Evolutionary conservation across 2,329 filamentous ascomycete species (phyloP), one percentile per base, ranked within the genome.

Genomic region (Mycogone perniciosa): DNA sequence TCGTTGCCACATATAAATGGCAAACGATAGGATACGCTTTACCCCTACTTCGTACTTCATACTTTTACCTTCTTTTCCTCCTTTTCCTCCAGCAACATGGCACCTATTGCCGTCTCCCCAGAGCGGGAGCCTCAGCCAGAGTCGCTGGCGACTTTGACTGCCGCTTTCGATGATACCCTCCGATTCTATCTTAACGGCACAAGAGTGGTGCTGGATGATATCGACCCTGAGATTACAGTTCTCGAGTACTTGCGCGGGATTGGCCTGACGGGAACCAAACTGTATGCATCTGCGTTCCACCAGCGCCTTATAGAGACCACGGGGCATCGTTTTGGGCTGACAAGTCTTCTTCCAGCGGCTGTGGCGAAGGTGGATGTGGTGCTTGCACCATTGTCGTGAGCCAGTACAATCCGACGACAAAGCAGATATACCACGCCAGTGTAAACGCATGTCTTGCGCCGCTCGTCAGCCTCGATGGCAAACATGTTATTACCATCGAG

Each of bases 401-500:
- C 56, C 91, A 97, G 67, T 85, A 86, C 64, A 97, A 97, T 64
- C 90, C 90, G 1, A 95, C 89, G 4, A 96, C 91, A 5, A 88
- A 88, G 62, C 81, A 88, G 66, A 88, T 97, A 60, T 97, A 97
- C 64, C 92, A 99, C 75, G 93, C 93, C 51, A 95, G 89, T 48
- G 89, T 97, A 53, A 99, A 99, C 66, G 93, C 93, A 39, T 99
- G 93, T 66, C 76, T 99, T 47, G 92, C 93, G 8, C 93, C 93
- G 6, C 77, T 99, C 43, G 88, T 90, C 58, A 95, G 90, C 62
- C 81, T 97, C 40, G 93, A 97, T 67, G 93, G 93, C 41, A 99
- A 99, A 67, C 93, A 99, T 78, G 89, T 97, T 63, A 91, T 99
- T 64, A 99, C 93, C 3, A 85, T 99, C 38, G 93, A 99, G 70